Evolutionary conservation across 805 yeast species (phyloP), one percentile per base, ranked within the genome.

Genomic region (Scheffersomyces amazonensis): DNA sequence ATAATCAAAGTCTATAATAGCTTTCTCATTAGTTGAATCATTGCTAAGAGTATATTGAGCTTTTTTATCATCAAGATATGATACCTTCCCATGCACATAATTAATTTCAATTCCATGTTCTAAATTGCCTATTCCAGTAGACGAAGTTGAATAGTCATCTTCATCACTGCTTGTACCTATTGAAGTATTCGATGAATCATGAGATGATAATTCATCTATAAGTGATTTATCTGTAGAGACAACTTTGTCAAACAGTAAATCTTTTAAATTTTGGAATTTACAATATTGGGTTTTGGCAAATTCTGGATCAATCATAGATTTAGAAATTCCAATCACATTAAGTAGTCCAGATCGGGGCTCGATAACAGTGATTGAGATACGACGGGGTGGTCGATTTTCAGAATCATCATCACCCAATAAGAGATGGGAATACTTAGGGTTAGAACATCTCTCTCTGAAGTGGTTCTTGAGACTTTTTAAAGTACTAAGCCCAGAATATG

Each of bases 341-440:
- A 68, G 49, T 16, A 66, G 54, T 5, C 73, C 74, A 1, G 64
- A 58, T 34, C 60, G 53, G 17, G 73, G 74, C 39, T 68, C 73
- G 2, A 67, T 49, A 30, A 68, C 35, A 0, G 73, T 66, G 7
- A 66, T 56, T 18, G 60, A 47, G 1, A 67, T 37, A 32, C 35
- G 43, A 16, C 30, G 32, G 21, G 11, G 16, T 11, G n/a, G 35
- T 20, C 12, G 31, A 33, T 22, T 16, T 16, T 15, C 30, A 32
- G 20, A 28, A 9, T 25, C 30, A 22, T 21, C 22, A 15, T n/a
- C 17, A 27, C 7, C 15, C 12, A 18, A 18, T 17, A 42, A 39
- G 10, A 23, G 31, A 25, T 27, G 34, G n/a, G 36, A 22, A 13
- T 30, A 27, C 13, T 32, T 19, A 13, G 25, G 30, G 24, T 33